Evolutionary conservation across 352 stramenopile species (phyloP), one percentile per base, ranked within the genome.

Genomic region (Phytophthora multivora): DNA sequence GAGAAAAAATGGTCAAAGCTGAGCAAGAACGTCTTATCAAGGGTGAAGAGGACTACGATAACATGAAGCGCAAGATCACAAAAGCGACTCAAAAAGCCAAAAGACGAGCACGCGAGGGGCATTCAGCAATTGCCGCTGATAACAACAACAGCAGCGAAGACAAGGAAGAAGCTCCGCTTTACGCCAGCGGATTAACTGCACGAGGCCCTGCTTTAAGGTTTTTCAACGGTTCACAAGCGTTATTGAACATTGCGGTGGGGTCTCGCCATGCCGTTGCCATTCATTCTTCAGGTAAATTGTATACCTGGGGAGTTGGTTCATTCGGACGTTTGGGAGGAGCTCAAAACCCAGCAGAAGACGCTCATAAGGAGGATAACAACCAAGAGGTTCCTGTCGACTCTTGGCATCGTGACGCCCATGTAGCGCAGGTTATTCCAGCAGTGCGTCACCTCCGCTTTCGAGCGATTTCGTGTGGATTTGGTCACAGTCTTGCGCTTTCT

Each of bases 191-290:
- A 3, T 55, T 91, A 31, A 93, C 82, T 5, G 59, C 77, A 7
- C 64, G 83, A 23, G 80, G 85, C 2, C 66, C 75, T 5, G 60
- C 66, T 3, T 55, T 77, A 16, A 59, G 66, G 13, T 72, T 75
- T 39, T 84, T 86, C 16, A 51, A 85, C 8, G 81, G 83, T 10
- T 54, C 77, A 18, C 75, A 90, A 58, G 85, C 80, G 11, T 39
- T 92, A 8, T 38, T 78, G 19, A 76, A 67, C 51, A 75, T 94
- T 52, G 69, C 83, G 4, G 71, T 92, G 5, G 85, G 85, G 2
- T 88, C 85, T 23, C 77, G 84, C 2, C 85, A 94, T 59, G 83
- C 74, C 2, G 51, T 94, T 0, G 85, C 83, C 0, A 71, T 94
- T 18, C 77, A 86, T 39, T 73, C 85, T 15, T 82, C 80, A 0